Conservation (phyloP, 2,329 filamentous ascomycete genomes). For the Colletotrichum karsti region DNA sequence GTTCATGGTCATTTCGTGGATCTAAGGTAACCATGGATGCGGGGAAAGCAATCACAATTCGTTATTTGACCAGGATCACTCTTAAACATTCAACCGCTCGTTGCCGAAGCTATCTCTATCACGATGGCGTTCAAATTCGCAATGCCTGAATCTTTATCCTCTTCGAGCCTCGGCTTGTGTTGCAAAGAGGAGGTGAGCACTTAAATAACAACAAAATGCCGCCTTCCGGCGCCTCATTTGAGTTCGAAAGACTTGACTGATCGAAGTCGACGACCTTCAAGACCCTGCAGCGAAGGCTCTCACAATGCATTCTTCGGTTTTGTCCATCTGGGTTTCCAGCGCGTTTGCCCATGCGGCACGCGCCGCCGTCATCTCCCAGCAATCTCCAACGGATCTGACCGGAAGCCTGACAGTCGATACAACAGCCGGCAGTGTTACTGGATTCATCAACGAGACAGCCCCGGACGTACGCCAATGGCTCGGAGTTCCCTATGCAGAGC, state of each 20-base stretch:
- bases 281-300: too few relatives aligned
- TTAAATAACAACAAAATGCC: neutral
- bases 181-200: neutral
- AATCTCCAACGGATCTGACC: neutral
- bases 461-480: constrained; percentile 29
- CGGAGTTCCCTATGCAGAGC: constrained; percentile 64
- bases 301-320: too few relatives aligned
- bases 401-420: neutral
- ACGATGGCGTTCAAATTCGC: neutral
- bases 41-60: neutral
- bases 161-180: neutral
- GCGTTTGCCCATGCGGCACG: neutral
- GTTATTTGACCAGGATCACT: neutral
- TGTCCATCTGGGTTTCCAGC: too few relatives aligned
- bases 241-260: too few relatives aligned
- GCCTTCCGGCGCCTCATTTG: too few relatives aligned
- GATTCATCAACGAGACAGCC: constrained; percentile 4
- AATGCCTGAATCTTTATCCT: neutral
- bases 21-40: neutral
- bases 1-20: neutral
- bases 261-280: too few relatives aligned
- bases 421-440: neutral
- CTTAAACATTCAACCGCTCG: neutral
- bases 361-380: neutral
- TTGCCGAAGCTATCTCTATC: neutral